Base-by-base conservation (phyloP, 306 rosid genomes). In the Quercus dentata region DNA sequence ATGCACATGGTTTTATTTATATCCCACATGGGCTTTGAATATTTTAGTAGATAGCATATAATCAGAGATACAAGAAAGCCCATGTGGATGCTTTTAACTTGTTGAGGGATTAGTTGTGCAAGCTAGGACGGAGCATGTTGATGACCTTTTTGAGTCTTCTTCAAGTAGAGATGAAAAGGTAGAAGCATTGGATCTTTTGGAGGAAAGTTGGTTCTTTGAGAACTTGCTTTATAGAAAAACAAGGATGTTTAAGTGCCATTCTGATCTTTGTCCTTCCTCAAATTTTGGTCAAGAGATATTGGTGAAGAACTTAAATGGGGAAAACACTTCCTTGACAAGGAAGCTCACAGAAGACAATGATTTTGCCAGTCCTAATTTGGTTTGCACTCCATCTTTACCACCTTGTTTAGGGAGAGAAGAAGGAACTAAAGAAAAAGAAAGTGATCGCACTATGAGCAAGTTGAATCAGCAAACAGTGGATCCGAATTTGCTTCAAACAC, bases 141-240 rank as follows among this genome's bases (percentile, higher is more conserved):
- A 70, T 70, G 80, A 79, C 76, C 80, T 82, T 83, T 69, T 63
- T 79, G 89, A 87, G 51, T 83, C 88, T n/a, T 84, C 87, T 69
- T 86, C 85, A 14, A 76, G 79, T 25, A 81, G 17, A 62, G 87
- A 87, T 41, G 87, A 79, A 76, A 85, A 76, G 44, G 72, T 61
- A 25, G 94, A 87, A 74, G 83, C 92, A 58, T 73, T 88, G 56
- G 93, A 94, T 87, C 92, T 91, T 81, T 82, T 95, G 44, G 99
- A 95, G 57, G 90, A 89, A 71, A 85, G 82, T 49, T 95, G 99
- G 99, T 91, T 89, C 81, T 95, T 93, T 76, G 89, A 84, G 17
- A 90, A 91, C 85, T 70, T 87, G 85, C 83, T 95, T 2, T 79
- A 69, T 46, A 82, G 78, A 74, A 89, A 74, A 70, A 84, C 92